phyloP scores from a whole-genome alignment of 202 grass and related monocot genomes.

The Alloteropsis angusta region DNA sequence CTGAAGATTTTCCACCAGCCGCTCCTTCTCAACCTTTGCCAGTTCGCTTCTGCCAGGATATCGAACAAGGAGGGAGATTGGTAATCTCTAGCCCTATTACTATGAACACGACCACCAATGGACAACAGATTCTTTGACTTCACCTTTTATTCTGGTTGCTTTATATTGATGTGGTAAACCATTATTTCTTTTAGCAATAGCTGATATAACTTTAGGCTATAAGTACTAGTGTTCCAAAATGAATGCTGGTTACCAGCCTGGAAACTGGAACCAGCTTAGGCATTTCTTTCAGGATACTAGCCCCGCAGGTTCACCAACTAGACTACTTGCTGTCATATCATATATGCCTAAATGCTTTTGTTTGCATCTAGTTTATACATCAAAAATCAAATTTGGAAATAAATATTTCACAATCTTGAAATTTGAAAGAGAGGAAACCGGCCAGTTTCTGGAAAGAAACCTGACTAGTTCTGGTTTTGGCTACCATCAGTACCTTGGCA shows the following conservation, averaged over 20 bases:
- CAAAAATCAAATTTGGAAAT: background rate
- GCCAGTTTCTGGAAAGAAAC: background rate
- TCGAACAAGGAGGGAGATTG: constrained; percentile 44
- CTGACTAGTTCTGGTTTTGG: background rate
- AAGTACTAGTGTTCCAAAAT: background rate
- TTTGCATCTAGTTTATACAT: background rate
- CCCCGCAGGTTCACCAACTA: background rate
- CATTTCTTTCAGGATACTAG: background rate
- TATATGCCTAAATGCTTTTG: background rate
- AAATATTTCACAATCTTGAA: background rate
- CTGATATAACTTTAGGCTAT: background rate
- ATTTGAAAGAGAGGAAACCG: background rate
- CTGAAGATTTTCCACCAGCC: constrained; percentile 85
- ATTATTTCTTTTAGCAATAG: background rate
- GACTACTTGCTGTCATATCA: background rate
- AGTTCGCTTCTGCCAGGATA: constrained; percentile 52
- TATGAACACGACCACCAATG: constrained; percentile 20
- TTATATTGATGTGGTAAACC: background rate
- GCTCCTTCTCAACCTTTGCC: constrained; percentile 47
- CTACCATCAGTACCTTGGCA: background rate
- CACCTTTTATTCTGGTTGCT: background rate
- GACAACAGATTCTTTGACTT: constrained; percentile 7
- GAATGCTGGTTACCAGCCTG: background rate
- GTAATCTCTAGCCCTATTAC: constrained; percentile 49
- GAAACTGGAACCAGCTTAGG: background rate